phyloP scores from a whole-genome alignment of 192 early-diverging fungal species.

The Umbelopsis ramanniana region DNA sequence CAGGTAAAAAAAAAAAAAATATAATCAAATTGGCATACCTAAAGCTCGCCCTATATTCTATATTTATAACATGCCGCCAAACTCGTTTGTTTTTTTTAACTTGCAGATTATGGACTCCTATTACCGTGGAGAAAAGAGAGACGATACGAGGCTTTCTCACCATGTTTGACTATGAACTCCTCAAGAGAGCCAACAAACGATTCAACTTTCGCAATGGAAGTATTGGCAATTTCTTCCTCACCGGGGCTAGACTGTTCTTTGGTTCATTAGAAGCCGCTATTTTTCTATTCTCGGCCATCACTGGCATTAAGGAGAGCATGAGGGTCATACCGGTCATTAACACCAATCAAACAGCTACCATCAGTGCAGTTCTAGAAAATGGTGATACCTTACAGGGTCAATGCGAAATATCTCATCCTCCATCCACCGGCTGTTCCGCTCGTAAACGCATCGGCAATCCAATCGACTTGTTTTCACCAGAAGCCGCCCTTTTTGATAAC shows the following conservation, averaged over 20 bases:
- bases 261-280: conserved; percentile 71
- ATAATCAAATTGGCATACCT: neutral
- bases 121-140: conserved; percentile 59
- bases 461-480: conserved; percentile 42
- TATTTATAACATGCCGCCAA: neutral
- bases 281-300: conserved; percentile 74
- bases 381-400: conserved; percentile 67
- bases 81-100: neutral
- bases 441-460: conserved; percentile 28
- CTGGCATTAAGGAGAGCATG: conserved; percentile 64
- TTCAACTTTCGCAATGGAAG: conserved; percentile 77
- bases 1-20: conserved; percentile 38
- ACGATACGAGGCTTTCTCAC: conserved; percentile 76
- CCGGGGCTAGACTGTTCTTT: conserved; percentile 76
- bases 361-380: conserved; percentile 70
- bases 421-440: neutral
- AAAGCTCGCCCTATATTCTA: too few species aligned
- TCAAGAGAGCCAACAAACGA: conserved; percentile 60
- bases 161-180: conserved; percentile 67
- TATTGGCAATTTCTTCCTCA: conserved; percentile 82
- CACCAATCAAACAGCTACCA: conserved; percentile 62
- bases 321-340: conserved; percentile 74
- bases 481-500: conserved; percentile 20
- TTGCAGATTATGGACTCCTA: conserved; percentile 52
- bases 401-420: conserved; percentile 79